Evolutionary conservation across 108 stramenopile genomes (phyloP).

Genomic region (Discostella pseudostelligera): DNA sequence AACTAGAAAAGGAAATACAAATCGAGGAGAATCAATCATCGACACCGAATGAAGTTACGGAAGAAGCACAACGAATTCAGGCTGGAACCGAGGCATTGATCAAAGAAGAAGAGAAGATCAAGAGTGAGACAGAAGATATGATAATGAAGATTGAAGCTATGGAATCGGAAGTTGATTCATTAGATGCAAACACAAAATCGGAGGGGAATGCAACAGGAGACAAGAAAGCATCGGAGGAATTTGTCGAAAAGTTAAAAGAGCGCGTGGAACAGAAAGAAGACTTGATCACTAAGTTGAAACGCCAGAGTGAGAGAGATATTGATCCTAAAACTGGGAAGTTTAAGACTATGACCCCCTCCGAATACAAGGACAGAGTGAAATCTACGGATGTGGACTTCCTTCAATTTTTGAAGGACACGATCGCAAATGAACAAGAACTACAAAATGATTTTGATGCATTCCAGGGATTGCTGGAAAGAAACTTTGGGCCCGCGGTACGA

Average conservation of each 20-base stretch:
- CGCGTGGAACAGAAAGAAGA: slow-evolving; percentile 44
- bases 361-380: slow-evolving; percentile 30
- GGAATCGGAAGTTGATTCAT: slow-evolving; percentile 31
- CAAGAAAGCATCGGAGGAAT: slow-evolving; percentile 30
- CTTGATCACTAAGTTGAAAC: slow-evolving; percentile 41
- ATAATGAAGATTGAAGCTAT: slow-evolving; percentile 44
- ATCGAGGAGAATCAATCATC: slow-evolving; percentile 18
- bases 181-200: slow-evolving; percentile 1
- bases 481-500: slow-evolving; percentile 36
- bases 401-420: slow-evolving; percentile 38
- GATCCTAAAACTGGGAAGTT: slow-evolving; percentile 52
- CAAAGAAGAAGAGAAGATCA: slow-evolving; percentile 40
- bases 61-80: slow-evolving; percentile 18
- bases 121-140: slow-evolving; percentile 40
- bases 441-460: slow-evolving; percentile 43
- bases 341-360: slow-evolving; percentile 36
- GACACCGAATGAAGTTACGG: slow-evolving; percentile 14
- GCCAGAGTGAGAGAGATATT: slow-evolving; percentile 24
- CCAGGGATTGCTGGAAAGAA: slow-evolving; percentile 36
- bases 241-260: slow-evolving; percentile 44
- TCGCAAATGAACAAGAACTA: slow-evolving; percentile 42
- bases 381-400: slow-evolving; percentile 35
- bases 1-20: slow-evolving; percentile 33
- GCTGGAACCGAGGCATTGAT: slow-evolving; percentile 22
- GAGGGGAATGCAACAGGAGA: not conserved